phyloP scores from a whole-genome alignment of 2,329 filamentous ascomycete species.

The Drechslerella coelobrocha region DNA sequence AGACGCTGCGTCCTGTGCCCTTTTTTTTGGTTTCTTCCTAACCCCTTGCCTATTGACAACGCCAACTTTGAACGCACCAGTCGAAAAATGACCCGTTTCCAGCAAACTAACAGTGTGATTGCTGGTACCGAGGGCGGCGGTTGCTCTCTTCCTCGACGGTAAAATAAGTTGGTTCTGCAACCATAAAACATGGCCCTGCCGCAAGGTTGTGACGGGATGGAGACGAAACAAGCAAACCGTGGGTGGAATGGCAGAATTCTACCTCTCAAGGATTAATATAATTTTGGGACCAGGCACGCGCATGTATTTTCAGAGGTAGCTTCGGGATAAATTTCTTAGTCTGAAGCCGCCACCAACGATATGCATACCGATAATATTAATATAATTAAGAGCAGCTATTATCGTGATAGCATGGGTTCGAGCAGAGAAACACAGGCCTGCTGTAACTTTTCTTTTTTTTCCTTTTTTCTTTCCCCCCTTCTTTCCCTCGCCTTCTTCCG shows the following conservation, averaged over 20 bases:
- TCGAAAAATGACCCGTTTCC: constrained; percentile 20
- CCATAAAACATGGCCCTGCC: constrained; percentile 14
- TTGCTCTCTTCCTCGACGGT: constrained; percentile 22
- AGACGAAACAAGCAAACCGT: constrained; percentile 18
- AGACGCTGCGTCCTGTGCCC: constrained; percentile 34
- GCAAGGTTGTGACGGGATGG: constrained; percentile 15
- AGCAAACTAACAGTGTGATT: constrained; percentile 12
- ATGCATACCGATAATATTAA: no score
- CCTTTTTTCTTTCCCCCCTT: constrained; percentile 17
- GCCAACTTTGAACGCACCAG: constrained; percentile 5
- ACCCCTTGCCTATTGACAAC: neutral
- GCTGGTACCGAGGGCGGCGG: constrained; percentile 31
- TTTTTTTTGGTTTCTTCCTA: constrained; percentile 1
- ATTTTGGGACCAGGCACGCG: no score
- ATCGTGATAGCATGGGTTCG: no score
- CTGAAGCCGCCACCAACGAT: no score
- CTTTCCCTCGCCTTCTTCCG: no score
- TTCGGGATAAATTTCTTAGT: no score
- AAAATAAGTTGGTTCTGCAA: constrained; percentile 24
- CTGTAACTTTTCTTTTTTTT: constrained; percentile 11
- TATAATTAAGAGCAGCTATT: no score
- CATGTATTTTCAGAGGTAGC: no score
- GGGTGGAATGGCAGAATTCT: constrained; percentile 7
- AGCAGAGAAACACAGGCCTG: neutral
- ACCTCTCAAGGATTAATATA: neutral